These are phyloP conservation scores for Moricandia moricandioides DNA, from an alignment of 345 rosid genomes.

Conservation along the genomic window DNA sequence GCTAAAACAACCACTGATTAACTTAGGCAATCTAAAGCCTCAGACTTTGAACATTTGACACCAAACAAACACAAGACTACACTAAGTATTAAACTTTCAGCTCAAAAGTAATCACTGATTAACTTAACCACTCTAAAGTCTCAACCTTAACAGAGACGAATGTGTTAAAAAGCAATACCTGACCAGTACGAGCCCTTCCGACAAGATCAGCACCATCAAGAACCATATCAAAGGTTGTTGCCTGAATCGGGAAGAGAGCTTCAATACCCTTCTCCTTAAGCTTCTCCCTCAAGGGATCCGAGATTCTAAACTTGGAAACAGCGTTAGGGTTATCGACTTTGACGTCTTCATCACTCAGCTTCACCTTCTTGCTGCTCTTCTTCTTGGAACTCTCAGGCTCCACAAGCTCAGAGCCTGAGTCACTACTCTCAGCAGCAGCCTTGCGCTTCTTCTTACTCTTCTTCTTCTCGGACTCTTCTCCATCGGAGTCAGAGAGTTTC, in stretches of 20 bases:
- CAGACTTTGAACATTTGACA: not conserved
- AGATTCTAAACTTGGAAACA: slow-evolving; percentile 66
- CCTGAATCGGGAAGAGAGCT: slow-evolving; percentile 86
- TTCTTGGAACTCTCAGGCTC: slow-evolving; percentile 47
- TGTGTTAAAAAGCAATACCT: slow-evolving; percentile 41
- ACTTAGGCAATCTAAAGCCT: not conserved
- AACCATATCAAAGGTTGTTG: slow-evolving; percentile 70
- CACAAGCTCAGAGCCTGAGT: slow-evolving; percentile 68
- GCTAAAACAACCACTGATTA: too few relatives aligned
- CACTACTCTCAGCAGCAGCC: slow-evolving; percentile 51
- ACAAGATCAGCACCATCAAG: slow-evolving; percentile 81
- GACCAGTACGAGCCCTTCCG: slow-evolving; percentile 96
- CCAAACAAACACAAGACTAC: not conserved
- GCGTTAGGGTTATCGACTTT: slow-evolving; percentile 62
- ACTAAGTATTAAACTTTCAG: not conserved
- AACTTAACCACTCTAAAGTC: not conserved
- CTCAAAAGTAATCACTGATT: not conserved
- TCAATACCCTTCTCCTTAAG: slow-evolving; percentile 75
- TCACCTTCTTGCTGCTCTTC: slow-evolving; percentile 49
- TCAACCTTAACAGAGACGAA: not conserved
- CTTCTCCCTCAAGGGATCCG: slow-evolving; percentile 58
- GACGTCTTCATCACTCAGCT: slow-evolving; percentile 44
- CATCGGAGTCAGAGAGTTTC: slow-evolving; percentile 32
- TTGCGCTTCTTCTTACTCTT: slow-evolving; percentile 61
- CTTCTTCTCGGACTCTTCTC: slow-evolving; percentile 38